Conservation (phyloP, 768 basidiomycete genomes). For the Clavulina sp. region DNA sequence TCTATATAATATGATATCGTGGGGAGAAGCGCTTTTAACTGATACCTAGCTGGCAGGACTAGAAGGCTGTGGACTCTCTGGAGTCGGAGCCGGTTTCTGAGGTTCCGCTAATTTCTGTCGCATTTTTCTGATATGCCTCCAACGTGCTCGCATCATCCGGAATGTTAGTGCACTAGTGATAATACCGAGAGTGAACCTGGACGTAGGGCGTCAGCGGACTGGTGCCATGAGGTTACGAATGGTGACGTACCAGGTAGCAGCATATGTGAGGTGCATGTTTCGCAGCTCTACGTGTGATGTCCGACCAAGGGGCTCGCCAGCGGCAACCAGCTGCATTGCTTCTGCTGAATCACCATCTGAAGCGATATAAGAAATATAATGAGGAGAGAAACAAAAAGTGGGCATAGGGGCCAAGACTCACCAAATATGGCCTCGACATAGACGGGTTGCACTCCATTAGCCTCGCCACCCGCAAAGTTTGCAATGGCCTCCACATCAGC, state of each 20-base stretch:
- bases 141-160: no score
- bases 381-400: neutral
- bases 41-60: no score
- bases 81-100: no score
- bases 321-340: slow-evolving; percentile 34
- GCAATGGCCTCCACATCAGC: slow-evolving; percentile 70
- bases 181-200: no score
- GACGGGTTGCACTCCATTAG: slow-evolving; percentile 64
- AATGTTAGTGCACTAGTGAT: no score
- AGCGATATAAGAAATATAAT: neutral
- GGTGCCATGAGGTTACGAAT: no score
- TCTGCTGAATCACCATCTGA: slow-evolving; percentile 77
- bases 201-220: no score
- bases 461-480: slow-evolving; percentile 53
- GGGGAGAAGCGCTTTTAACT: no score
- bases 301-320: slow-evolving; percentile 76
- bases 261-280: slow-evolving; percentile 89
- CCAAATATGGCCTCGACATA: slow-evolving; percentile 85
- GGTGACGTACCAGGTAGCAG: slow-evolving; percentile 78
- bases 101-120: no score
- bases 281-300: slow-evolving; percentile 69
- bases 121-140: no score
- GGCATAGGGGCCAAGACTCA: slow-evolving; percentile 22
- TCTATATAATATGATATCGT: no score
- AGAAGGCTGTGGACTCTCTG: no score